Conservation (phyloP, 805 yeast genomes). For the Saturnispora sanitii region DNA sequence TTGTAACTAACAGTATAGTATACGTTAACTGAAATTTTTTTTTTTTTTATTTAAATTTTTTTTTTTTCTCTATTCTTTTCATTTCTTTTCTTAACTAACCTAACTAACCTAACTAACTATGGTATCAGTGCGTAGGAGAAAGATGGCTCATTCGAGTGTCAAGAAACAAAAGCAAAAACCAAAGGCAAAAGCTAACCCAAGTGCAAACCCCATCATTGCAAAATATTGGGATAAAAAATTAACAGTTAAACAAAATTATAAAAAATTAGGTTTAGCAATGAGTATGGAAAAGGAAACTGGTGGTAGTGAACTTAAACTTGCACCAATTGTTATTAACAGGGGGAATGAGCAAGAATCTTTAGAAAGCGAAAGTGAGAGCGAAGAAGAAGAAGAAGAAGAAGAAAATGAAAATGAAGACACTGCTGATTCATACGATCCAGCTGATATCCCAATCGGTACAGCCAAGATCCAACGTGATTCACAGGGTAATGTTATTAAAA, state of each 20-base stretch:
- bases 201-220: slow-evolving; percentile 73
- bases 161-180: slow-evolving; percentile 56
- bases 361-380: slow-evolving; percentile 20
- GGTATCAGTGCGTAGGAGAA: slow-evolving; percentile 68
- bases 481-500: slow-evolving; percentile 53
- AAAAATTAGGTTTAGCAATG: slow-evolving; percentile 64
- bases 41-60: neutral
- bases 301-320: slow-evolving; percentile 60
- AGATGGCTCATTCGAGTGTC: slow-evolving; percentile 66
- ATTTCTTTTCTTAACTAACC: neutral
- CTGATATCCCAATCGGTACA: slow-evolving; percentile 64
- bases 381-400: slow-evolving; percentile 29
- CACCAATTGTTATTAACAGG: slow-evolving; percentile 24
- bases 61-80: neutral
- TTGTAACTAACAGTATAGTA: too few species aligned
- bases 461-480: slow-evolving; percentile 68
- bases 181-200: slow-evolving; percentile 61
- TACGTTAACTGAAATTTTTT: too few species aligned
- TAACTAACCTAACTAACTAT: slow-evolving; percentile 11
- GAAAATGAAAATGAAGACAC: slow-evolving; percentile 25
- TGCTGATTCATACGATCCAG: slow-evolving; percentile 39
- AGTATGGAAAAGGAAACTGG: slow-evolving; percentile 65
- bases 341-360: slow-evolving; percentile 13
- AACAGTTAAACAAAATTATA: slow-evolving; percentile 81
- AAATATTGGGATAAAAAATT: slow-evolving; percentile 81